A percentile compares a stretch with the other conserved stretches of the same genome.
Evolutionary conservation across 306 rosid species (phyloP).

Genomic region (Sechiopsis laciniata): DNA sequence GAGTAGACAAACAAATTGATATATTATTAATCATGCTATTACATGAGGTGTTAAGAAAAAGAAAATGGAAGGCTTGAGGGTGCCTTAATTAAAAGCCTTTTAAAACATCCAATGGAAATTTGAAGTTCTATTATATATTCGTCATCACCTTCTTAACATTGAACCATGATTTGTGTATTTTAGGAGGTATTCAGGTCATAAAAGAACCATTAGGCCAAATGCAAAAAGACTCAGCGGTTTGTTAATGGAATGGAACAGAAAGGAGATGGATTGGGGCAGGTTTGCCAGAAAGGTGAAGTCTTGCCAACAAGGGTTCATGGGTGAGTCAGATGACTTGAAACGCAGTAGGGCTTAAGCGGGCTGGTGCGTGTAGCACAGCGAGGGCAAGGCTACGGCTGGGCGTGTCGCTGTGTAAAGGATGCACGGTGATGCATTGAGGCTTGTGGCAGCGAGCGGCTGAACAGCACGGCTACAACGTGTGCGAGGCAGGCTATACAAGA

Average conservation of each 20-base stretch:
- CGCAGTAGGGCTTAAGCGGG: conserved; percentile 85
- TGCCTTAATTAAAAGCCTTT: not conserved
- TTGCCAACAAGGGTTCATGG: conserved; percentile 88
- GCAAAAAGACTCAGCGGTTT: conserved; percentile 89
- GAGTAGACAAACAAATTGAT: not conserved
- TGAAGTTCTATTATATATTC: not conserved
- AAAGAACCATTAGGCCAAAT: conserved; percentile 95
- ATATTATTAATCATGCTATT: not conserved
- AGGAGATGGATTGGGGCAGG: conserved; percentile 78
- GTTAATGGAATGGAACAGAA: conserved; percentile 59
- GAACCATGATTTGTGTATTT: conserved; percentile 9
- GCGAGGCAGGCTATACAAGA: no score
- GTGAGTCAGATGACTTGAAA: conserved; percentile 82
- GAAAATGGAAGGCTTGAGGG: not conserved
- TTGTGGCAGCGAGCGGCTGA: no score
- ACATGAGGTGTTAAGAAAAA: not conserved
- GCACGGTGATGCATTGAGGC: no score
- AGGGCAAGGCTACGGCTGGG: no score
- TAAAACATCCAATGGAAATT: not conserved
- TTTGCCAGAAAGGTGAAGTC: conserved; percentile 65
- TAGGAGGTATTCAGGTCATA: conserved; percentile 98
- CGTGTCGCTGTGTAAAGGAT: no score
- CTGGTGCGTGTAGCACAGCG: no score
- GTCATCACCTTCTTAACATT: conserved; percentile 14
- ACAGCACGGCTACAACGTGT: no score